Evolutionary conservation across 331 rosid species (phyloP).

Genomic region (Malus hybrid): DNA sequence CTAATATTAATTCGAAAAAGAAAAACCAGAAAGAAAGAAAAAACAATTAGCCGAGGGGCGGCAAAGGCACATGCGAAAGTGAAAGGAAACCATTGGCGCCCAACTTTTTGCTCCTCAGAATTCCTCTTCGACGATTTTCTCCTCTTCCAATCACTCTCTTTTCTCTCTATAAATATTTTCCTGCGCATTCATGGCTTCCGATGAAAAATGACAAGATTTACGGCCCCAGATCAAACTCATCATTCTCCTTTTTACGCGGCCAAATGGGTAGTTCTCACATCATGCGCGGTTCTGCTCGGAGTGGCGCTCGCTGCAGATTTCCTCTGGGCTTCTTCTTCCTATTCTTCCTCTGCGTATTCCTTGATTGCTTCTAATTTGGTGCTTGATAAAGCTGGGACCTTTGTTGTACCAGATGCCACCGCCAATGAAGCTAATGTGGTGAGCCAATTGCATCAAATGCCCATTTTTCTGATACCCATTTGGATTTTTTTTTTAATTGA

Average conservation of each 20-base stretch:
- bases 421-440: slow-evolving; percentile 11
- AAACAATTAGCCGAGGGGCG: not conserved
- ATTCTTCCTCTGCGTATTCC: slow-evolving; percentile 10
- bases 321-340: slow-evolving; percentile 50
- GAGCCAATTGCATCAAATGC: not conserved
- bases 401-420: slow-evolving; percentile 22
- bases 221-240: slow-evolving; percentile 19
- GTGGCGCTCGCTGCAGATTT: slow-evolving; percentile 35
- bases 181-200: not conserved
- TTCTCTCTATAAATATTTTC: slow-evolving; percentile 12
- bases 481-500: not conserved
- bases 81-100: slow-evolving; percentile 61
- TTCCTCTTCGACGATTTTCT: not conserved
- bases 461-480: not conserved
- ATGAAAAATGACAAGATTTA: slow-evolving; percentile 39
- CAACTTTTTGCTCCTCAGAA: slow-evolving; percentile 20
- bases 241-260: not conserved
- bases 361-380: slow-evolving; percentile 43
- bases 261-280: slow-evolving; percentile 25
- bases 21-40: not conserved
- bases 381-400: slow-evolving; percentile 7
- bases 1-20: not conserved
- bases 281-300: slow-evolving; percentile 30
- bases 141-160: not conserved
- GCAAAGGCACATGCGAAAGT: not conserved